Conservation (phyloP, 768 basidiomycete species). For the Podaxis rugospora region DNA sequence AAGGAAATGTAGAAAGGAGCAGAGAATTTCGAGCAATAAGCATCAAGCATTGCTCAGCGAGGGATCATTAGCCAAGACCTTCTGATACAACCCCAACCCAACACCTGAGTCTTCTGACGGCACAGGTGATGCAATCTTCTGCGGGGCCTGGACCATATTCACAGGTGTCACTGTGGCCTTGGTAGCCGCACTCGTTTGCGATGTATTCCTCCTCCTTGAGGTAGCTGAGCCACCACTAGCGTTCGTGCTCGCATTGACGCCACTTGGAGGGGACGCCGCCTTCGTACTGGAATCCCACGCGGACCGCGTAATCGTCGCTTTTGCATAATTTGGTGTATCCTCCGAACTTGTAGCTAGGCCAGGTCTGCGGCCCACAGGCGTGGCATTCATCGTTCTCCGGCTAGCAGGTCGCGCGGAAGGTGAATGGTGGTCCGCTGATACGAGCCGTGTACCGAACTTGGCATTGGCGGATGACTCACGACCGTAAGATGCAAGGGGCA, state of each 20-base stretch:
- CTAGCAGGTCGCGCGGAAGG: constrained; percentile 53
- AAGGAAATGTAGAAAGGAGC: constrained; percentile 14
- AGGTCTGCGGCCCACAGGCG: constrained; percentile 39
- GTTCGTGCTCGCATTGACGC: not conserved
- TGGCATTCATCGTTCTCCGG: constrained; percentile 51
- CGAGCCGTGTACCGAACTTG: constrained; percentile 84
- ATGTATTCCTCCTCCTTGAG: constrained; percentile 68
- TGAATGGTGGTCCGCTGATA: constrained; percentile 52
- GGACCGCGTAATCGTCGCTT: constrained; percentile 71
- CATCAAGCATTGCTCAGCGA: constrained; percentile 40
- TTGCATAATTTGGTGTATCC: constrained; percentile 58
- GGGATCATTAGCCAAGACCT: constrained; percentile 74
- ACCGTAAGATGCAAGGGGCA: constrained; percentile 53
- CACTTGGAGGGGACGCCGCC: constrained; percentile 11
- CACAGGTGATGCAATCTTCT: constrained; percentile 62
- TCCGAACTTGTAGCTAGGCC: constrained; percentile 34
- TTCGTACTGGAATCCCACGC: constrained; percentile 66
- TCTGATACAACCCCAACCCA: constrained; percentile 62
- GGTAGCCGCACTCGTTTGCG: constrained; percentile 65
- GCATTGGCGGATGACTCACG: constrained; percentile 86
- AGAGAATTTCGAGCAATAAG: constrained; percentile 26
- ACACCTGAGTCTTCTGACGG: constrained; percentile 82
- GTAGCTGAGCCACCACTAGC: constrained; percentile 32
- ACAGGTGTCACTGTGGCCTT: constrained; percentile 32
- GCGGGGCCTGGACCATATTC: constrained; percentile 24